phyloP scores from a whole-genome alignment of 2,329 filamentous ascomycete genomes.

The Dactylellina sp. region DNA sequence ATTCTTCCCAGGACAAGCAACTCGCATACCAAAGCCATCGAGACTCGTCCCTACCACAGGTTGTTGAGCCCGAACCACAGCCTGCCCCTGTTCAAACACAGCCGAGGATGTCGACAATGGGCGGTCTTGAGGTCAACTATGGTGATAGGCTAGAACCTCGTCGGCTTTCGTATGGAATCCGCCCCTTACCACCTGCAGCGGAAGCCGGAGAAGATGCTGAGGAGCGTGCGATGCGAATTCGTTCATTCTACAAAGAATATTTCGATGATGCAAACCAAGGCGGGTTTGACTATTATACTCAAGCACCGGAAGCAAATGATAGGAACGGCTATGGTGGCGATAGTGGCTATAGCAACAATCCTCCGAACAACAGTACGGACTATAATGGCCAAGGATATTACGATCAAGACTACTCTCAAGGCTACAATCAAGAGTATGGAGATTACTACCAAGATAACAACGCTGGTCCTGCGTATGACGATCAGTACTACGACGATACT shows the following conservation, averaged over 20 bases:
- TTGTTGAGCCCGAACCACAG: conserved; percentile 39
- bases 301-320: conserved; percentile 24
- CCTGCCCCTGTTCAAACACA: conserved; percentile 11
- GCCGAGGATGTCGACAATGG: conserved; percentile 57
- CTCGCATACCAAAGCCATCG: neutral
- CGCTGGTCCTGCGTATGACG: conserved; percentile 57
- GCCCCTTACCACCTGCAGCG: conserved; percentile 88
- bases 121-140: conserved; percentile 63
- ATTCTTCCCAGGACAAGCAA: neutral
- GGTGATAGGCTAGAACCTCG: conserved; percentile 71
- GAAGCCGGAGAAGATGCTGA: conserved; percentile 88
- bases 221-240: conserved; percentile 91
- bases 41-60: conserved; percentile 33
- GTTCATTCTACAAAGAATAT: conserved; percentile 99
- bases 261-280: conserved; percentile 77
- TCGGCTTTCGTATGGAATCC: conserved; percentile 77
- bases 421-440: conserved; percentile 58
- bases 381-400: conserved; percentile 63
- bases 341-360: conserved; percentile 56
- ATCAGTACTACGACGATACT: conserved; percentile 73
- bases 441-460: conserved; percentile 75
- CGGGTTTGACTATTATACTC: conserved; percentile 46
- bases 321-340: conserved; percentile 4
- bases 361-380: conserved; percentile 63
- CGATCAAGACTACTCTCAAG: conserved; percentile 47